These are phyloP conservation scores for Botrytis galanthina DNA, from an alignment of 2,329 filamentous ascomycete genomes.

Conservation along the genomic window DNA sequence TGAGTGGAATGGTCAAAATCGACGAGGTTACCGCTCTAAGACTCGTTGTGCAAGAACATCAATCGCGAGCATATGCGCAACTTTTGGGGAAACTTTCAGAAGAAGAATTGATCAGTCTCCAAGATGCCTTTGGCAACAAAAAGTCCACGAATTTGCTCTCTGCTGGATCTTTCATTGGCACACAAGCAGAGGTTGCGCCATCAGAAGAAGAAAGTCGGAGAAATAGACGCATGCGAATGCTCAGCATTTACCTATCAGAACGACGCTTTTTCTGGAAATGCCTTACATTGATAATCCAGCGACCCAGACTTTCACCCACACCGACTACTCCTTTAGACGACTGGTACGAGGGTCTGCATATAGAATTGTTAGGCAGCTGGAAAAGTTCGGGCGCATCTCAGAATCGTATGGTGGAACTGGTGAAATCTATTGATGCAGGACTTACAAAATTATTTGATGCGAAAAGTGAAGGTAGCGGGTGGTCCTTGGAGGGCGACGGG, in stretches of 20 bases:
- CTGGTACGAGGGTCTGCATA: constrained; percentile 13
- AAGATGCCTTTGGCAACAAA: constrained; percentile 67
- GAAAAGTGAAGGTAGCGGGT: constrained; percentile 42
- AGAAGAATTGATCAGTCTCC: constrained; percentile 73
- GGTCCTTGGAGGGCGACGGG: constrained; percentile 45
- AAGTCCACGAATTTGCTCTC: constrained; percentile 58
- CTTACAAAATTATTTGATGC: constrained; percentile 43
- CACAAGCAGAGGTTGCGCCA: constrained; percentile 45
- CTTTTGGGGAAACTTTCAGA: constrained; percentile 70
- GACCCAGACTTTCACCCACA: neutral
- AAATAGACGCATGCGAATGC: constrained; percentile 63
- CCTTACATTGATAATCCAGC: constrained; percentile 15
- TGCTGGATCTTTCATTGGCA: constrained; percentile 39
- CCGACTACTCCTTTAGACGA: neutral
- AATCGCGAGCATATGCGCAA: constrained; percentile 71
- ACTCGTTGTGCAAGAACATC: constrained; percentile 78
- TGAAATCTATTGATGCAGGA: constrained; percentile 49
- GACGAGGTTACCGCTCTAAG: constrained; percentile 81
- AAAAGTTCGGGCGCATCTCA: constrained; percentile 19
- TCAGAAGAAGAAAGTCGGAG: constrained; percentile 62
- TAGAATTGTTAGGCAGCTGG: constrained; percentile 6
- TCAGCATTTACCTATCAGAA: constrained; percentile 70
- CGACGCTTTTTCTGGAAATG: constrained; percentile 65
- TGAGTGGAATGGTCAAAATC: constrained; percentile 73
- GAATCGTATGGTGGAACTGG: constrained; percentile 39